Conservation (phyloP, 2,329 filamentous ascomycete genomes). For the Fusarium temperatum region DNA sequence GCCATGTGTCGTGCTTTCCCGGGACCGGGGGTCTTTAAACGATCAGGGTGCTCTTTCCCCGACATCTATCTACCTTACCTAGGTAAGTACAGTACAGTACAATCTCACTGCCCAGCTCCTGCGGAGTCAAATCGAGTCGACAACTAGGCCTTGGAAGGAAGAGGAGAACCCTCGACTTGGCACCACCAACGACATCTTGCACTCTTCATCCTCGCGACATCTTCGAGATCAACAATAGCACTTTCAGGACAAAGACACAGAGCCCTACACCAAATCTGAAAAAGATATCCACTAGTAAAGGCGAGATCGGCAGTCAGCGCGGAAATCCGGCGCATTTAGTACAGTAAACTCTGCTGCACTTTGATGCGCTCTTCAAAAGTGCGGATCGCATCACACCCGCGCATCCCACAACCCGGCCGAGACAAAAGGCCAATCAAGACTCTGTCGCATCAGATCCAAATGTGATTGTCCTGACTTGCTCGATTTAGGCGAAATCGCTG, state of each 20-base stretch:
- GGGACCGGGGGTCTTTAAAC: neutral
- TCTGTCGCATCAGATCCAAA: constrained; percentile 37
- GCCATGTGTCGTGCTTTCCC: constrained; percentile 33
- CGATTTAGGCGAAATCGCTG: constrained; percentile 33
- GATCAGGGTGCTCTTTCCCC: constrained; percentile 27
- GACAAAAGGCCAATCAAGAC: constrained; percentile 28
- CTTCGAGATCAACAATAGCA: neutral
- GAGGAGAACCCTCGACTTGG: constrained; percentile 24
- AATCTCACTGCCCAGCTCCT: neutral
- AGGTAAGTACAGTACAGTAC: neutral
- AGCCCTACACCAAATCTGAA: constrained; percentile 9
- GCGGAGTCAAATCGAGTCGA: constrained; percentile 7
- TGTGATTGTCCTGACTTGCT: constrained; percentile 27
- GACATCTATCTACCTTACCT: constrained; percentile 6
- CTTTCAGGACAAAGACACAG: neutral
- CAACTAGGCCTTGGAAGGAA: constrained; percentile 3
- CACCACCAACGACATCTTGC: constrained; percentile 16
- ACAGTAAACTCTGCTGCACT: constrained; percentile 6
- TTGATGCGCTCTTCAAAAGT: constrained; percentile 31
- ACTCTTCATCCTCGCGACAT: neutral
- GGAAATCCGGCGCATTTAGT: constrained; percentile 28
- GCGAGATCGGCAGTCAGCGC: constrained; percentile 32
- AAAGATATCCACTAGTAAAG: constrained; percentile 12
- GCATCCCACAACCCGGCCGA: constrained; percentile 22
- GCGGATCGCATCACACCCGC: constrained; percentile 38